phyloP scores from a whole-genome alignment of 2,329 filamentous ascomycete genomes.

The Aquanectria penicillioides region DNA sequence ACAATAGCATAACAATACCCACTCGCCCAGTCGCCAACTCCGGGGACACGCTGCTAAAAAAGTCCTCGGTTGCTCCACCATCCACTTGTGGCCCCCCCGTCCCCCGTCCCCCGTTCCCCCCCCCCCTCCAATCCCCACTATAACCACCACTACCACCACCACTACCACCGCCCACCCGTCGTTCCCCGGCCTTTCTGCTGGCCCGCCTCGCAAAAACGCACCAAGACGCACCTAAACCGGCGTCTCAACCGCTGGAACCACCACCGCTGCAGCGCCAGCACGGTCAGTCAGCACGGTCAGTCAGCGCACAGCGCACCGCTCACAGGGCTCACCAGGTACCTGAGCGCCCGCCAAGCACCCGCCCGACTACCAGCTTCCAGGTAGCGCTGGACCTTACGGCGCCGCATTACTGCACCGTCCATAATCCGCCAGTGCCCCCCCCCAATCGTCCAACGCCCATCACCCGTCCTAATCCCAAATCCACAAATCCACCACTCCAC shows the following conservation, averaged over 20 bases:
- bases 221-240: too few relatives aligned
- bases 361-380: not conserved
- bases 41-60: conserved; percentile 5
- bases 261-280: not conserved
- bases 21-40: conserved; percentile 2
- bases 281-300: too few relatives aligned
- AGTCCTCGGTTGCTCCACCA: conserved; percentile 12
- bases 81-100: not conserved
- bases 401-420: conserved; percentile 1
- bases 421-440: not conserved
- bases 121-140: too few relatives aligned
- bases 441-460: not conserved
- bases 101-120: conserved; percentile 10
- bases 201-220: conserved; percentile 6
- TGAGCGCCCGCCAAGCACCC: not conserved
- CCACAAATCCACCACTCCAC: conserved; percentile 5
- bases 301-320: too few relatives aligned
- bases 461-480: conserved; percentile 1
- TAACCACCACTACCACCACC: conserved; percentile 16
- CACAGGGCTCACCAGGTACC: not conserved
- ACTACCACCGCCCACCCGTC: conserved; percentile 14
- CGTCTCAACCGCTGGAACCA: conserved; percentile 6
- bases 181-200: conserved; percentile 11
- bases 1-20: not conserved
- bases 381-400: not conserved